Base-by-base conservation (phyloP, 352 stramenopile genomes). In the Lagenidium sp. region DNA sequence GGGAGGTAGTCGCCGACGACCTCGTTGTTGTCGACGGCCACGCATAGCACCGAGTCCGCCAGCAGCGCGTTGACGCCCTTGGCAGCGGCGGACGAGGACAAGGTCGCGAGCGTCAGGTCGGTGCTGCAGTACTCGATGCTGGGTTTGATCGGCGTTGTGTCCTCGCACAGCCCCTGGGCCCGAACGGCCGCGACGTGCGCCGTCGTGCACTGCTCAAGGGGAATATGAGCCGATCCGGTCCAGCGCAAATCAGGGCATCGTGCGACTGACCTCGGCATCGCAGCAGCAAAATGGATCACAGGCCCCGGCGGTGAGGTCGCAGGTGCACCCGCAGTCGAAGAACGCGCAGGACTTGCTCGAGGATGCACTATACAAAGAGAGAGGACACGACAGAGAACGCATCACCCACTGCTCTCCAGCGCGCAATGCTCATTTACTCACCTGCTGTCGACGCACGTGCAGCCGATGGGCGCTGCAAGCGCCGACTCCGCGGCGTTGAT, bases 281-380 rank as follows among this genome's bases (percentile, higher is more conserved):
- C 65, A 78, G 60, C 65, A 78, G 56, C 62, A 78, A 41, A 74
- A 62, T 8, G 62, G 39, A 40, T 78, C 65, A 13, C 65, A 78
- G 0, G 53, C 56, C 0, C 62, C 62, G 6, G 65, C 65, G 5
- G 65, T 78, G 41, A 78, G 37, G 20, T 78, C 65, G 36, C 65
- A 78, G 23, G 54, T 44, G 32, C 65, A 78, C 24, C 38, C 20
- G 23, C 62, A 78, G 22, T 74, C 59, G 25, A 68, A 78, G 56
- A 60, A 73, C 20, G 31, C 12, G 20, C 65, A 77, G 13, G 39
- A 16, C 20, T 39, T 18, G 51, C 55, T 43, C 20, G 20, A 36
- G 42, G 52, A 36, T 8, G 46, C n/a, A 39, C 5, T 31, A 41
- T 10, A 6, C 39, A n/a, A n/a, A n/a, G n/a, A n/a, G n/a, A n/a